phyloP scores from a whole-genome alignment of 306 rosid species.

The Dicorynia guianensis region DNA sequence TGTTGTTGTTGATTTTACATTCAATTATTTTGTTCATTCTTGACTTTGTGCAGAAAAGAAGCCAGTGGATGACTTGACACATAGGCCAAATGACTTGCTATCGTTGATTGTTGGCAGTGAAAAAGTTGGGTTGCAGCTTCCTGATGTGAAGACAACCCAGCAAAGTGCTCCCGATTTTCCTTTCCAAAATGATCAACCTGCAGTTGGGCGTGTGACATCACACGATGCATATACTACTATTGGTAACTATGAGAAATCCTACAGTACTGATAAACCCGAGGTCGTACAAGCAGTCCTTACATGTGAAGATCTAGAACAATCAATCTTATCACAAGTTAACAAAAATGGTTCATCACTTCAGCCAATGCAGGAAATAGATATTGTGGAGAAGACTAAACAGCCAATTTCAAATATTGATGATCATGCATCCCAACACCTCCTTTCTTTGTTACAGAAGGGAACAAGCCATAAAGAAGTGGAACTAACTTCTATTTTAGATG shows the following conservation, averaged over 20 bases:
- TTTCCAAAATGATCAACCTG: constrained; percentile 56
- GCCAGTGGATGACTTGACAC: constrained; percentile 59
- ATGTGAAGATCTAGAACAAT: constrained; percentile 94
- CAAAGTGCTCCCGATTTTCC: constrained; percentile 52
- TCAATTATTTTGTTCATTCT: constrained; percentile 29
- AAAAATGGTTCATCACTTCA: constrained; percentile 52
- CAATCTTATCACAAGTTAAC: constrained; percentile 75
- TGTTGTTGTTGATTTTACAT: too few relatives aligned
- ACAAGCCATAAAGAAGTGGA: constrained; percentile 51
- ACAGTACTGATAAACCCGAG: constrained; percentile 63
- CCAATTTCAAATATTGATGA: constrained; percentile 62
- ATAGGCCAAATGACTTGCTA: constrained; percentile 76
- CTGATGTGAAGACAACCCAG: constrained; percentile 50
- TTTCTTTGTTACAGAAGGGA: constrained; percentile 86
- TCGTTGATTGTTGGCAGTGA: constrained; percentile 83
- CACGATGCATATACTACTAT: constrained; percentile 44
- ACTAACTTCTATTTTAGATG: constrained; percentile 44
- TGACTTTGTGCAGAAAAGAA: constrained; percentile 66
- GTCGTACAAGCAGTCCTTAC: constrained; percentile 77
- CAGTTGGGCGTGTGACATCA: constrained; percentile 47
- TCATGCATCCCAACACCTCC: constrained; percentile 84
- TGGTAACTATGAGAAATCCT: constrained; percentile 53
- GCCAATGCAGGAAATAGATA: constrained; percentile 50
- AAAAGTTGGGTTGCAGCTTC: constrained; percentile 56
- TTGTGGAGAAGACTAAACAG: constrained; percentile 56